Percentiles rank a stretch among this genome's conserved stretches.
These are phyloP conservation scores for Platanus orientalis DNA, from an alignment of 164 flowering plant species.

Conservation along the genomic window DNA sequence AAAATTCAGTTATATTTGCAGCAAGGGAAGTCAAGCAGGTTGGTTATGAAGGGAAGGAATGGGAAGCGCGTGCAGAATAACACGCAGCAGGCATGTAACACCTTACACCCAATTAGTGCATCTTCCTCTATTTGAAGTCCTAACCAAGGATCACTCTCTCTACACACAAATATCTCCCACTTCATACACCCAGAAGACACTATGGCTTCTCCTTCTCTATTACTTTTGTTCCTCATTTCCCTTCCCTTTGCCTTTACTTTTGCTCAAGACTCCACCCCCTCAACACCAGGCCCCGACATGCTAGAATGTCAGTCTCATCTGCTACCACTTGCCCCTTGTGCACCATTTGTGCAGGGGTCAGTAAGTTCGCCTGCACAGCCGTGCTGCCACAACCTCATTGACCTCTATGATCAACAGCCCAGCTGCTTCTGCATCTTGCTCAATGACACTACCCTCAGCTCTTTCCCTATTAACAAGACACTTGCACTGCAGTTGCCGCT, in stretches of 20 bases:
- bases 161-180: not conserved
- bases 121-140: not conserved
- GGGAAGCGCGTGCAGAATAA: slow-evolving; percentile 15
- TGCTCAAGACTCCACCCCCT: not conserved
- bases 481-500: slow-evolving; percentile 57
- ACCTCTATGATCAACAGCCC: slow-evolving; percentile 36
- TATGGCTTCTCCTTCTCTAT: slow-evolving; percentile 8
- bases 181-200: not conserved
- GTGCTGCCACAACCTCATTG: slow-evolving; percentile 56
- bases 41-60: not conserved
- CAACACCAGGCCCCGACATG: slow-evolving; percentile 22
- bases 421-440: slow-evolving; percentile 62
- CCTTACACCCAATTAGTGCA: slow-evolving; percentile 21
- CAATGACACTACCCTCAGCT: slow-evolving; percentile 24
- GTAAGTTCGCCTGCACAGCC: slow-evolving; percentile 27
- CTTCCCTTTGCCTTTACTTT: not conserved
- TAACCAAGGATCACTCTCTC: too few species aligned
- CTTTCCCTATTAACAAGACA: slow-evolving; percentile 58
- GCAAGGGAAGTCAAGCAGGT: not conserved
- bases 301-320: slow-evolving; percentile 38
- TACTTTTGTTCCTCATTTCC: slow-evolving; percentile 12
- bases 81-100: slow-evolving; percentile 30
- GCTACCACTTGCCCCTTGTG: slow-evolving; percentile 48
- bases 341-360: slow-evolving; percentile 63
- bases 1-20: not conserved